phyloP scores from a whole-genome alignment of 441 rosid species.

The Gossypium lobatum region DNA sequence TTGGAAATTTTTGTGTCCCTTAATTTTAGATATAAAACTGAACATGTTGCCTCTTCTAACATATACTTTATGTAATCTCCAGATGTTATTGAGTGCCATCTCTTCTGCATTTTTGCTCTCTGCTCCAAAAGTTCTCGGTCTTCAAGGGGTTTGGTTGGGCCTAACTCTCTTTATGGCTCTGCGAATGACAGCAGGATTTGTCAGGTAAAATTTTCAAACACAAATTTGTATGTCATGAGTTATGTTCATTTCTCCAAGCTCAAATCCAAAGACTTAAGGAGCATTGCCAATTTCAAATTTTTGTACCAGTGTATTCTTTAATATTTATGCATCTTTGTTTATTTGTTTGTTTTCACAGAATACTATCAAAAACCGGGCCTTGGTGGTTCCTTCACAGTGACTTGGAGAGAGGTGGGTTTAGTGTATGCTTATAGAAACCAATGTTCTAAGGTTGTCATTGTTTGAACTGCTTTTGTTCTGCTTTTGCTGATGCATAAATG shows the following conservation, averaged over 20 bases:
- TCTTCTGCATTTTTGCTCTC: constrained; percentile 65
- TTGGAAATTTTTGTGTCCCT: background rate
- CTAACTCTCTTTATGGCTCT: constrained; percentile 79
- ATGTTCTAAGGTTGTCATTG: background rate
- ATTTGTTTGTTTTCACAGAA: constrained; percentile 28
- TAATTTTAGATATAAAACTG: background rate
- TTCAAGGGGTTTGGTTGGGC: constrained; percentile 85
- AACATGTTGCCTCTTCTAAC: constrained; percentile 11
- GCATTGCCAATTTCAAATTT: background rate
- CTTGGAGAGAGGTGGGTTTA: constrained; percentile 33
- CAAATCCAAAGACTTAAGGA: background rate
- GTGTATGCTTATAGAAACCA: constrained; percentile 15
- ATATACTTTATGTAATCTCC: constrained; percentile 8
- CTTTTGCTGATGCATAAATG: background rate
- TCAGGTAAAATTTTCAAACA: constrained; percentile 42
- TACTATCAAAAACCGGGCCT: constrained; percentile 61
- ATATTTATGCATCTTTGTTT: background rate
- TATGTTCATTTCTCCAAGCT: background rate
- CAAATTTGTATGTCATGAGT: background rate
- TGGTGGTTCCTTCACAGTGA: constrained; percentile 87
- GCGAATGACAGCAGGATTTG: constrained; percentile 65
- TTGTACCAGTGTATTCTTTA: background rate
- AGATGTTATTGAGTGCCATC: constrained; percentile 81
- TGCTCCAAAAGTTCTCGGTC: constrained; percentile 52
- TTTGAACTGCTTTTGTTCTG: background rate